Percentiles rank a stretch among this genome's conserved stretches.
These are phyloP conservation scores for Oenanthe javanica DNA, from an alignment of 140 eudicot species.

Conservation along the genomic window DNA sequence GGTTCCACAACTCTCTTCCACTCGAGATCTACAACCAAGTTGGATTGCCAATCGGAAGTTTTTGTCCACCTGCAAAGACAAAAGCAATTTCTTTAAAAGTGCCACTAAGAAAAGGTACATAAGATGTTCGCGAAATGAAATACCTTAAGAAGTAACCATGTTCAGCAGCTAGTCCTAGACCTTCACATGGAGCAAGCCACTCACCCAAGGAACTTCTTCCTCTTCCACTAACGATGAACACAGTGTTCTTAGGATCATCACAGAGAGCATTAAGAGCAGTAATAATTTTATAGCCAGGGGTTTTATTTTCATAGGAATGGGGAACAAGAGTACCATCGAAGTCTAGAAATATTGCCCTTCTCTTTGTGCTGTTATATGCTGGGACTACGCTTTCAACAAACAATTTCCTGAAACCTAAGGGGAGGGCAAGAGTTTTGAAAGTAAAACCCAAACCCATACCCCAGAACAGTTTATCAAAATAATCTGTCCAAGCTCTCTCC, in stretches of 20 bases:
- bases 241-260: slow-evolving; percentile 69
- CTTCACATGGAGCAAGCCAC: slow-evolving; percentile 70
- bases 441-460: slow-evolving; percentile 78
- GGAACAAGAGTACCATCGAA: slow-evolving; percentile 86
- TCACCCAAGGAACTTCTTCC: slow-evolving; percentile 46
- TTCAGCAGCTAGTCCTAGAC: slow-evolving; percentile 84
- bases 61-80: slow-evolving; percentile 52
- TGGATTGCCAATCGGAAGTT: slow-evolving; percentile 55
- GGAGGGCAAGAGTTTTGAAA: slow-evolving; percentile 57
- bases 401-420: slow-evolving; percentile 59
- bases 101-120: neutral
- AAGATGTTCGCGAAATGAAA: neutral
- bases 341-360: slow-evolving; percentile 75
- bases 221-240: slow-evolving; percentile 87
- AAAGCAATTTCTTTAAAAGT: neutral
- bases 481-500: slow-evolving; percentile 70
- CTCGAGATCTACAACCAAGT: slow-evolving; percentile 39
- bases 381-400: slow-evolving; percentile 52
- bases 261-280: slow-evolving; percentile 43
- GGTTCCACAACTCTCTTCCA: slow-evolving; percentile 83
- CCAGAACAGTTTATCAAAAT: slow-evolving; percentile 65
- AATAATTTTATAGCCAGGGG: slow-evolving; percentile 56
- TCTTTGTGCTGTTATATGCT: slow-evolving; percentile 51
- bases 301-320: slow-evolving; percentile 44
- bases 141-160: slow-evolving; percentile 84